Percentiles rank a stretch among this genome's conserved stretches.
Conservation (phyloP, 2,329 filamentous ascomycete species). For the Raffaelea ambrosiae region DNA sequence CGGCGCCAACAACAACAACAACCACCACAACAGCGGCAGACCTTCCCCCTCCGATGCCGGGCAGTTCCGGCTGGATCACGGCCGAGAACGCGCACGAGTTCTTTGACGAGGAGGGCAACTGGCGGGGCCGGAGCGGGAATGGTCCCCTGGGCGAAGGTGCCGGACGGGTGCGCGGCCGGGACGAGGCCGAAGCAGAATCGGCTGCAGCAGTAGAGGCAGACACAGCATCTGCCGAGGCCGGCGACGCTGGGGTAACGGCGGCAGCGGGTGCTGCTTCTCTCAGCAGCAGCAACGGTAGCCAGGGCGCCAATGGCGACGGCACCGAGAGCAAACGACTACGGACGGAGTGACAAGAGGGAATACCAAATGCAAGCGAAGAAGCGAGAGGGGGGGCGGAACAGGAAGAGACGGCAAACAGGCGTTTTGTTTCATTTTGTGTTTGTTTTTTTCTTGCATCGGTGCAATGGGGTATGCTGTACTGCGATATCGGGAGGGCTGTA, state of each 20-base stretch:
- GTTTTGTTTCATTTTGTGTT: no score
- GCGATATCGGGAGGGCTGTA: no score
- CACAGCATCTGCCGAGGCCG: no score
- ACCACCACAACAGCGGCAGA: constrained; percentile 31
- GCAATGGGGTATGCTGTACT: no score
- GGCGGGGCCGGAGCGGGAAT: constrained; percentile 42
- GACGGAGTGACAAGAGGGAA: constrained; percentile 25
- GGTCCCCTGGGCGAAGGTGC: constrained; percentile 53
- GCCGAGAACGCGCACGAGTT: constrained; percentile 83
- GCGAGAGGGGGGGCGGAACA: no score
- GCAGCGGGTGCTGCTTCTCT: no score
- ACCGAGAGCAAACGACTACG: constrained; percentile 39
- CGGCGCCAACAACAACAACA: background rate
- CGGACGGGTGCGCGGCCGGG: constrained; percentile 45
- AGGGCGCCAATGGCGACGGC: constrained; percentile 17
- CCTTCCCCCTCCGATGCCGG: constrained; percentile 60
- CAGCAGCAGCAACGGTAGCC: background rate
- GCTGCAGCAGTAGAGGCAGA: constrained; percentile 15
- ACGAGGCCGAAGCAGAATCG: constrained; percentile 42
- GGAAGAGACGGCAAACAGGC: no score
- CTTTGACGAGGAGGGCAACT: constrained; percentile 74
- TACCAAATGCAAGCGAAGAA: no score
- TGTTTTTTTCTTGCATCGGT: no score
- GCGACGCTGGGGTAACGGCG: background rate
- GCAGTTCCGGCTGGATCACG: constrained; percentile 78